Evolutionary conservation across 2,329 filamentous ascomycete genomes (phyloP).

Genomic region (Talaromyces amestolkiae): DNA sequence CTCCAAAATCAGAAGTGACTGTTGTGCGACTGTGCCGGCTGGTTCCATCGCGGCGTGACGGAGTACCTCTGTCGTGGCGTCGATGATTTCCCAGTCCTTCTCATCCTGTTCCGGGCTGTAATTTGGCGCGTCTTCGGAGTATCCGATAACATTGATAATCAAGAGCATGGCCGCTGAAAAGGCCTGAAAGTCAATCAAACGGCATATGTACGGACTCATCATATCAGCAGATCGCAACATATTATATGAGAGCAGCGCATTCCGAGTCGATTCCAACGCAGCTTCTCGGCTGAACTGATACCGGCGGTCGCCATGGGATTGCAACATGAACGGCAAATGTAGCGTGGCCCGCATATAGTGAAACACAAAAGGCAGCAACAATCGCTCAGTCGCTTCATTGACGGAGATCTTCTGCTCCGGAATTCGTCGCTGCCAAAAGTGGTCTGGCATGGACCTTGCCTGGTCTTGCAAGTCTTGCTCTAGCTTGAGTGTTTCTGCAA

Average conservation of each 20-base stretch:
- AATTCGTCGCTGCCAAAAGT: constrained; percentile 31
- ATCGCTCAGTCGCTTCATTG: constrained; percentile 32
- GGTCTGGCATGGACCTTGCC: constrained; percentile 29
- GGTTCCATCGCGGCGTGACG: constrained; percentile 32
- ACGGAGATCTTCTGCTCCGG: constrained; percentile 23
- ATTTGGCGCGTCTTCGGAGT: constrained; percentile 26
- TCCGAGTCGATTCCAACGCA: constrained; percentile 44
- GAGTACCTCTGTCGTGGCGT: constrained; percentile 33
- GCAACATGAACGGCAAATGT: constrained; percentile 50
- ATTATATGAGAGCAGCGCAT: constrained; percentile 41
- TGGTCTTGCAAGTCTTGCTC: constrained; percentile 42
- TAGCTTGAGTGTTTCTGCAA: constrained; percentile 41
- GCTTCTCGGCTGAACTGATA: constrained; percentile 41
- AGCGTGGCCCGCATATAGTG: constrained; percentile 41
- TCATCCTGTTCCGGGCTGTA: constrained; percentile 33
- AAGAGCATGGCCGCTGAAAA: constrained; percentile 49
- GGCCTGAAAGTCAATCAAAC: constrained; percentile 49
- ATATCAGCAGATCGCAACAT: constrained; percentile 30
- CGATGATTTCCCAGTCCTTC: constrained; percentile 38
- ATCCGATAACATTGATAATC: constrained; percentile 44
- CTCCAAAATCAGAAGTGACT: constrained; percentile 43
- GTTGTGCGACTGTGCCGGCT: constrained; percentile 44
- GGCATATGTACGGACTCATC: constrained; percentile 41
- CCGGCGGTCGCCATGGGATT: constrained; percentile 34
- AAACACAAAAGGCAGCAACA: constrained; percentile 42